Conservation (phyloP, 352 stramenopile species). For the Phytopythium chamaehyphon region DNA sequence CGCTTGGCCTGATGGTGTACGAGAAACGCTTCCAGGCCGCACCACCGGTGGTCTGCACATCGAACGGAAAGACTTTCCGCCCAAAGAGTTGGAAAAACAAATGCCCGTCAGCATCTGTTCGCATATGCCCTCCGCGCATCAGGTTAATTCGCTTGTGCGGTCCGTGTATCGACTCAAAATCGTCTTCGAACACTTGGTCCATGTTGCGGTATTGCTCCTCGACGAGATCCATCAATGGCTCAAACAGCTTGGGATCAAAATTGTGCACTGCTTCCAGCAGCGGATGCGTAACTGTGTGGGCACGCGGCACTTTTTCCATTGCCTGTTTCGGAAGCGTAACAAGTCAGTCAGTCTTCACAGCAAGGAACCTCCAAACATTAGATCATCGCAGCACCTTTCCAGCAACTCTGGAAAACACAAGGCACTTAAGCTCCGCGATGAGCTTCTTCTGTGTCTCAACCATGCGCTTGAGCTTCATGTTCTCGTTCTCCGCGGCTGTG, state of each 20-base stretch:
- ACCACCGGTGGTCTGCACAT: slow-evolving; percentile 2
- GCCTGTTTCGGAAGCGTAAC: too few relatives aligned
- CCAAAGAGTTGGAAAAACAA: slow-evolving; percentile 8
- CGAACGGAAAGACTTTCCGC: slow-evolving; percentile 7
- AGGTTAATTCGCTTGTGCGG: not conserved
- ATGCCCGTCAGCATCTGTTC: not conserved
- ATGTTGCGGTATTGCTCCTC: not conserved
- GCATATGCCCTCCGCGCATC: not conserved
- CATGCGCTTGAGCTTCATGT: slow-evolving; percentile 6
- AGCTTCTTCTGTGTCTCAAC: slow-evolving; percentile 5
- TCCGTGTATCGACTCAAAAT: not conserved
- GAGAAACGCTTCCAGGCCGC: slow-evolving; percentile 7
- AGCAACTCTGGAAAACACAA: not conserved
- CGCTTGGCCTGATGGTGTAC: not conserved
- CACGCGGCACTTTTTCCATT: not conserved
- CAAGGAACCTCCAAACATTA: too few relatives aligned
- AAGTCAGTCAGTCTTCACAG: not conserved
- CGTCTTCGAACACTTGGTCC: not conserved
- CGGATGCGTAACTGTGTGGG: not conserved
- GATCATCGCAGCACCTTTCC: slow-evolving; percentile 3
- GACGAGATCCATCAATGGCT: not conserved
- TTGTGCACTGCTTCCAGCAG: not conserved
- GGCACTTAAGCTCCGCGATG: slow-evolving; percentile 9
- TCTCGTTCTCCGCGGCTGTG: slow-evolving; percentile 7
- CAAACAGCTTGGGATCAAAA: not conserved